A percentile compares a stretch with the other conserved stretches of the same genome.
These are phyloP conservation scores for Chrysoporthe cubensis DNA, from an alignment of 2,329 filamentous ascomycete species.

Conservation along the genomic window DNA sequence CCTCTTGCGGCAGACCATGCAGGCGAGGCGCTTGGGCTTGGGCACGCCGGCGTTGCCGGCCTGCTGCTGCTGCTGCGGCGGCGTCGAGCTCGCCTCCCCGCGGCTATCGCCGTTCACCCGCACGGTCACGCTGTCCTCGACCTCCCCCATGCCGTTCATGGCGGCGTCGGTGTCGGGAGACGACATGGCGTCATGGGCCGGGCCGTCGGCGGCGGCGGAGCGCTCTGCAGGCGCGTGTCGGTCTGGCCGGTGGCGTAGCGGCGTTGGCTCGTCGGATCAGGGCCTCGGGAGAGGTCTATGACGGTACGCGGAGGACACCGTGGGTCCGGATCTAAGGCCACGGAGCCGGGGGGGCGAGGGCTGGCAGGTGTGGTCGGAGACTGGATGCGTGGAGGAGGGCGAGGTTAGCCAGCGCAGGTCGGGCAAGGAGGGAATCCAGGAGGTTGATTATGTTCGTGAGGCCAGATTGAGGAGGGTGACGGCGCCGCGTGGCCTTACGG, in stretches of 20 bases:
- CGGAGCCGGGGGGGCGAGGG: not conserved
- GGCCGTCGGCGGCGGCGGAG: slow-evolving; percentile 15
- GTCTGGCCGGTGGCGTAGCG: slow-evolving; percentile 5
- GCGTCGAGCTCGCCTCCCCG: slow-evolving; percentile 40
- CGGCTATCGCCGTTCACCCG: slow-evolving; percentile 30
- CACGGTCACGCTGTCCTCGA: slow-evolving; percentile 28
- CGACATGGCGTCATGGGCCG: slow-evolving; percentile 34
- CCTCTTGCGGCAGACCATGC: slow-evolving; percentile 88
- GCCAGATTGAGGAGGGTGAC: not conserved
- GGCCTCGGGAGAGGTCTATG: not conserved
- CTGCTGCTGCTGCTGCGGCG: slow-evolving; percentile 42
- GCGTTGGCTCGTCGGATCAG: not conserved
- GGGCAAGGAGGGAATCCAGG: not conserved
- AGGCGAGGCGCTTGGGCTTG: slow-evolving; percentile 91
- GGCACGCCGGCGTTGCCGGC: slow-evolving; percentile 61
- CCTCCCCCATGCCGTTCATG: slow-evolving; percentile 28
- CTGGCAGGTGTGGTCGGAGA: not conserved
- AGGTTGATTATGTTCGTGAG: not conserved
- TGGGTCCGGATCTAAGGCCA: not conserved
- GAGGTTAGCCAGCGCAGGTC: not conserved
- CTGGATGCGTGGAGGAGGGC: not conserved
- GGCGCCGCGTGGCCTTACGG: slow-evolving; percentile 12
- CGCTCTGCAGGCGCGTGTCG: not conserved
- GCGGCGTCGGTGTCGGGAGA: slow-evolving; percentile 45
- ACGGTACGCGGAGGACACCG: not conserved